phyloP scores from a whole-genome alignment of 2,329 filamentous ascomycete species.

The Pyrenophora seminiperda region DNA sequence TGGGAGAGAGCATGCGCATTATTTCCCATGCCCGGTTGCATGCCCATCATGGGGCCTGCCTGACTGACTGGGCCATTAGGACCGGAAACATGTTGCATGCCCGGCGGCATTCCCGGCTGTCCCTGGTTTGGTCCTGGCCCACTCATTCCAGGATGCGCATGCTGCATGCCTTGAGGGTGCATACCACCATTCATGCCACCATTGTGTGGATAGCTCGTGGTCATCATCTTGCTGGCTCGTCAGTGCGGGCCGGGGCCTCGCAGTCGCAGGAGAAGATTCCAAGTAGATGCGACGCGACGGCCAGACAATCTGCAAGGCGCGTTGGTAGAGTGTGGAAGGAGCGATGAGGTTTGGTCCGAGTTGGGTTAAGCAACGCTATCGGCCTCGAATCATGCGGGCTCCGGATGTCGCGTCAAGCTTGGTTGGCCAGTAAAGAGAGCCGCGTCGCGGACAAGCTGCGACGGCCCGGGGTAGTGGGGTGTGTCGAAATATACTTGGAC shows the following conservation, averaged over 20 bases:
- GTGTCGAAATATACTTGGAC: slow-evolving; percentile 2
- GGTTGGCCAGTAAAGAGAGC: neutral
- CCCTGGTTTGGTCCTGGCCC: slow-evolving; percentile 72
- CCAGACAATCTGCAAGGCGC: slow-evolving; percentile 6
- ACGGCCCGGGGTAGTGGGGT: neutral
- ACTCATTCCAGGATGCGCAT: slow-evolving; percentile 64
- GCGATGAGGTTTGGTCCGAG: slow-evolving; percentile 6
- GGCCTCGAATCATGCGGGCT: slow-evolving; percentile 23
- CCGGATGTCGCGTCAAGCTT: slow-evolving; percentile 10
- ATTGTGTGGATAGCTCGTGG: slow-evolving; percentile 68
- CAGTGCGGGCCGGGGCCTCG: slow-evolving; percentile 20
- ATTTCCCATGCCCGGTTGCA: slow-evolving; percentile 69
- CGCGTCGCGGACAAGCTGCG: slow-evolving; percentile 9
- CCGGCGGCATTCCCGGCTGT: slow-evolving; percentile 68
- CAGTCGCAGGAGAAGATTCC: slow-evolving; percentile 8
- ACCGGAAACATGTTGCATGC: slow-evolving; percentile 72
- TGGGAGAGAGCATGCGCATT: slow-evolving; percentile 75
- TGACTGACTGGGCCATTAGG: slow-evolving; percentile 73
- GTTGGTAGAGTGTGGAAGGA: slow-evolving; percentile 9
- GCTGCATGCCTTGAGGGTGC: slow-evolving; percentile 72
- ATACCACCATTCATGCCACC: slow-evolving; percentile 75
- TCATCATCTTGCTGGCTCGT: slow-evolving; percentile 65
- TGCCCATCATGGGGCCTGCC: slow-evolving; percentile 73
- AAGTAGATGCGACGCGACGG: slow-evolving; percentile 10
- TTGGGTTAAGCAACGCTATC: slow-evolving; percentile 11